Conservation (phyloP, 73 alveolate genomes). For the Paramecium tetraurelia region DNA sequence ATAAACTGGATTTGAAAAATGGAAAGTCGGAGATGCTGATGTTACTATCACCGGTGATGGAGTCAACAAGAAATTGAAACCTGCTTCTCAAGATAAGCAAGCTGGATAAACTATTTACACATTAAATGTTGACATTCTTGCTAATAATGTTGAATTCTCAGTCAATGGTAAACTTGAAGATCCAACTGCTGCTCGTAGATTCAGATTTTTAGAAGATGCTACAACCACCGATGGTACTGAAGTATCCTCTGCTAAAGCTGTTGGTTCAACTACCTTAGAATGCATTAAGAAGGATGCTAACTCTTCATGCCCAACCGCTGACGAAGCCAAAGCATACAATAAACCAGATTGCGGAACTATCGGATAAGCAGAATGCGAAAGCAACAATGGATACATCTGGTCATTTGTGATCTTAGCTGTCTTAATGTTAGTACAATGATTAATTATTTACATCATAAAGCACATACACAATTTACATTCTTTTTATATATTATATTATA, state of each 20-base stretch:
- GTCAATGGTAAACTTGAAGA: background rate
- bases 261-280: background rate
- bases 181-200: background rate
- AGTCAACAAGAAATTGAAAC: background rate
- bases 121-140: background rate
- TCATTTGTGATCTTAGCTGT: background rate
- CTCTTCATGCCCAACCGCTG: slow-evolving; percentile 9
- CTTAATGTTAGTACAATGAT: background rate
- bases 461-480: background rate
- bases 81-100: background rate
- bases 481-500: background rate
- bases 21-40: background rate
- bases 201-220: background rate
- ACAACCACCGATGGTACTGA: slow-evolving; percentile 1
- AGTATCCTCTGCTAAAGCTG: slow-evolving; percentile 1
- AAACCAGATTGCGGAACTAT: slow-evolving; percentile 25
- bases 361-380: background rate
- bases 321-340: background rate
- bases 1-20: background rate
- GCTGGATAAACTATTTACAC: background rate
- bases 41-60: slow-evolving; percentile 21
- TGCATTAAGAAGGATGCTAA: slow-evolving; percentile 11
- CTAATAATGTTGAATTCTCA: background rate
- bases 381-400: background rate
- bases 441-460: background rate